Base-by-base conservation (phyloP, 352 stramenopile genomes). In the Pythium brassicae region DNA sequence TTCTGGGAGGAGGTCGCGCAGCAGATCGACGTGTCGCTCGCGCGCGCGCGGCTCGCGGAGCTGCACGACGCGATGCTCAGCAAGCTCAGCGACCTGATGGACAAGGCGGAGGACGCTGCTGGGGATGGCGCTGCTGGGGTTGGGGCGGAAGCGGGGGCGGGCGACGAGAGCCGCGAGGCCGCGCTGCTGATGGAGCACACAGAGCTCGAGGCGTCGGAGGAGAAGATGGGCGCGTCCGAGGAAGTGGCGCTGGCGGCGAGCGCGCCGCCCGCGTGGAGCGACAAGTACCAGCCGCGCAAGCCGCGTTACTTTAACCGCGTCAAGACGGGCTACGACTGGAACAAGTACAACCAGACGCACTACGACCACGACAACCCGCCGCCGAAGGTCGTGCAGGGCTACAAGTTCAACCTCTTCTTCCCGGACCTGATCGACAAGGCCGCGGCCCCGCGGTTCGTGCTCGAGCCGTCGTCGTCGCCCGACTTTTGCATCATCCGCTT, bases 331-430 rank as follows among this genome's bases (percentile, higher is more conserved):
- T 99, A 98, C 71, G 97, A 99, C 74, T 99, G 97, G 96, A 99
- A 99, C 86, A 98, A 98, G 78, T 99, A 99, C 89, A 99, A 99
- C 77, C 96, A 99, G 71, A 98, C 96, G 49, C 97, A 99, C 74
- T 99, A 99, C 73, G 97, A 99, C 81, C 84, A 95, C 63, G 97
- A 99, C 70, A 99, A 99, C 66, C 97, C 97, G 59, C 97, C 97
- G 39, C 97, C 97, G n/a, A 99, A 99, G 79, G 96, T 98, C 50
- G 97, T 99, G 22, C 97, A 99, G 69, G 97, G 97, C 39, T 99
- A 99, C 87, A 99, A 99, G 70, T 99, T 99, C 80, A 99, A 99
- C 57, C 76, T 99, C 35, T 99, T 99, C 63, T 99, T 99, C 78
- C 97, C 97, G 42, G 97, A 99, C 68, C 83, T 99, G 19, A 97